Percentiles rank a stretch among this genome's conserved stretches.
These are phyloP conservation scores for Blastocystis sp. DNA, from an alignment of 352 stramenopile genomes.

Conservation along the genomic window DNA sequence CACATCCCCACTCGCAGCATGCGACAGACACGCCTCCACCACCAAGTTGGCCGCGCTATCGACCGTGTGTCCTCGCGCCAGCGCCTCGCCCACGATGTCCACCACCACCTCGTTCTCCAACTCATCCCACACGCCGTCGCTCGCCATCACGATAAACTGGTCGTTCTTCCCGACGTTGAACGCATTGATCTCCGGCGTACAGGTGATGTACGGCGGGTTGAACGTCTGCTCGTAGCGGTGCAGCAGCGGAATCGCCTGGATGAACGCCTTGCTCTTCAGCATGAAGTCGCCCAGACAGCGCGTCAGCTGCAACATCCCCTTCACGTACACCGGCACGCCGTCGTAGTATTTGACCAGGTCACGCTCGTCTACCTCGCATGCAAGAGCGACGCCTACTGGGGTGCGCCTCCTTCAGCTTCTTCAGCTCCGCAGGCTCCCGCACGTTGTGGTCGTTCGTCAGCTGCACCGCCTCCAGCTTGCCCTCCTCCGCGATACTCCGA, in stretches of 20 bases:
- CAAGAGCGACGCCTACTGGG: background rate
- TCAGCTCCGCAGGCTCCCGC: constrained; percentile 35
- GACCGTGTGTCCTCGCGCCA: background rate
- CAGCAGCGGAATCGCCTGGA: constrained; percentile 57
- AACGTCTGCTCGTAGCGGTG: constrained; percentile 55
- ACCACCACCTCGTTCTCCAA: constrained; percentile 57
- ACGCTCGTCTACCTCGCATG: constrained; percentile 5
- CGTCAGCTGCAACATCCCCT: constrained; percentile 25
- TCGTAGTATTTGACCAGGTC: constrained; percentile 60
- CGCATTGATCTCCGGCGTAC: constrained; percentile 4
- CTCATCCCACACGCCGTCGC: constrained; percentile 60
- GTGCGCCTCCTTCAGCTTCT: constrained; percentile 28
- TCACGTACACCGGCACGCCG: constrained; percentile 7
- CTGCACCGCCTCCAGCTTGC: background rate
- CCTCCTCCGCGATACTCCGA: background rate
- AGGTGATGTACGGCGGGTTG: constrained; percentile 52
- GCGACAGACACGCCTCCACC: background rate
- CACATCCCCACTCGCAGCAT: background rate
- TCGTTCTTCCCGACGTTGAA: constrained; percentile 28
- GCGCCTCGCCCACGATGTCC: constrained; percentile 11
- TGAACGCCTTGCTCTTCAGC: constrained; percentile 58
- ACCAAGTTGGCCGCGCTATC: constrained; percentile 14
- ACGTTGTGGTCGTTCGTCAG: constrained; percentile 61
- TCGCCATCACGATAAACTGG: constrained; percentile 59
- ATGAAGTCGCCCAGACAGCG: constrained; percentile 35